Percentiles rank a stretch among this genome's conserved stretches.
Conservation (phyloP, 1,139 yeast species). For the Martiniozyma asiatica region DNA sequence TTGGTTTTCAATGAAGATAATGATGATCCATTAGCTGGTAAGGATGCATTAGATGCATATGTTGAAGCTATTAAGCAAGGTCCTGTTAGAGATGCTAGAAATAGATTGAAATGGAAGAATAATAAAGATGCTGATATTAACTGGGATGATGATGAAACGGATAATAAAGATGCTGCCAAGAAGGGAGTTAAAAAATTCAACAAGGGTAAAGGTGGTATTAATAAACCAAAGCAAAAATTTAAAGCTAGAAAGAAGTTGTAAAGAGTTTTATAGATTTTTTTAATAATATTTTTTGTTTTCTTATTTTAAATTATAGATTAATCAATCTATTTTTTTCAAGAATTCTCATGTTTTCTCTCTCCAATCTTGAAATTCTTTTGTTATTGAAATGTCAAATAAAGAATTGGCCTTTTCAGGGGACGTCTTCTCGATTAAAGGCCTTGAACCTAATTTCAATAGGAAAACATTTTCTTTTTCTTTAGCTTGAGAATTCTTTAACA, state of each 20-base stretch:
- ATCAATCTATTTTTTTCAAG: no score
- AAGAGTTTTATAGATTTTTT: no score
- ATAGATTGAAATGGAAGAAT: conserved; percentile 77
- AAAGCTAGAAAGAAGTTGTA: conserved; percentile 49
- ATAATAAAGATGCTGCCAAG: conserved; percentile 7
- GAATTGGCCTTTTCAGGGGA: no score
- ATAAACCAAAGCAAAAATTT: conserved; percentile 33
- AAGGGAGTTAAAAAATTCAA: conserved; percentile 4
- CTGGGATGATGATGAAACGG: conserved; percentile 27
- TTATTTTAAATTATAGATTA: no score
- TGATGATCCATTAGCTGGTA: conserved; percentile 41
- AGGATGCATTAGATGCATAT: conserved; percentile 74
- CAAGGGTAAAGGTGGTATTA: conserved; percentile 14
- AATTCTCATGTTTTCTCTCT: no score
- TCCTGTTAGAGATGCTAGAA: conserved; percentile 86
- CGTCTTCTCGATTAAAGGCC: no score
- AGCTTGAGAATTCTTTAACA: neutral
- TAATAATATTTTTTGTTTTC: no score
- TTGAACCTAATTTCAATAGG: no score
- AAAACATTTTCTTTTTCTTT: conserved; percentile 1
- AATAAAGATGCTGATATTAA: conserved; percentile 45
- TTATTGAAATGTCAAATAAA: no score
- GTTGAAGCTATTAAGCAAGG: conserved; percentile 88
- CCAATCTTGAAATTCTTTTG: no score
- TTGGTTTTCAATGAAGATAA: conserved; percentile 37